A percentile compares a stretch with the other conserved stretches of the same genome.
phyloP scores from a whole-genome alignment of 768 basidiomycete species.

The Lactifluus subvellereus region DNA sequence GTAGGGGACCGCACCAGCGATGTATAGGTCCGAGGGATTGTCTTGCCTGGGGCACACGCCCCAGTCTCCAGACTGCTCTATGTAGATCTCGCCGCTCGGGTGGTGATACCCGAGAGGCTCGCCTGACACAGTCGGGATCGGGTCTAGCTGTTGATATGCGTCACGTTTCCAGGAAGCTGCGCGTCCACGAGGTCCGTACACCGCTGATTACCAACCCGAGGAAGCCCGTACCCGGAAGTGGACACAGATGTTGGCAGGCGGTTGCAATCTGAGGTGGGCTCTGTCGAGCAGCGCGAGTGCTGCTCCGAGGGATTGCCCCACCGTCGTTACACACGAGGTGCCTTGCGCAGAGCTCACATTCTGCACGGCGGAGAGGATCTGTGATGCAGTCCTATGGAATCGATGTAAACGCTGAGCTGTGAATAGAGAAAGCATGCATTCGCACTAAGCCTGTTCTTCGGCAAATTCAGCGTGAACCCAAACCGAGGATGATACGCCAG shows the following conservation, averaged over 20 bases:
- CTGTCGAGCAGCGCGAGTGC: slow-evolving; percentile 29
- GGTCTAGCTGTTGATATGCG: slow-evolving; percentile 36
- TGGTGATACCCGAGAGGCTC: slow-evolving; percentile 28
- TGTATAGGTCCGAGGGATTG: not conserved
- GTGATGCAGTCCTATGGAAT: slow-evolving; percentile 32
- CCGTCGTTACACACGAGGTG: slow-evolving; percentile 38
- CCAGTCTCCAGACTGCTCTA: slow-evolving; percentile 36
- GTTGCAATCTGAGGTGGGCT: slow-evolving; percentile 27
- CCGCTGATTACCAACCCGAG: slow-evolving; percentile 41
- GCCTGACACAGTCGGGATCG: slow-evolving; percentile 52
- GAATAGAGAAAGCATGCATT: not conserved
- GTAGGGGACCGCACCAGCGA: not conserved
- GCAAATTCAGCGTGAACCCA: slow-evolving; percentile 50
- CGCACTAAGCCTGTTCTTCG: slow-evolving; percentile 37
- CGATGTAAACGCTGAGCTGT: not conserved
- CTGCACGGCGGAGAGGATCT: slow-evolving; percentile 39
- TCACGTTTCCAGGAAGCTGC: slow-evolving; percentile 26
- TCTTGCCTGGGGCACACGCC: slow-evolving; percentile 38
- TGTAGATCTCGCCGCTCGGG: slow-evolving; percentile 49
- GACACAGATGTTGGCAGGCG: slow-evolving; percentile 30
- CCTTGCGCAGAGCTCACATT: slow-evolving; percentile 33
- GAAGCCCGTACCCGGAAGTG: slow-evolving; percentile 42
- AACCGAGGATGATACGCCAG: slow-evolving; percentile 29
- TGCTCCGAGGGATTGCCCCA: slow-evolving; percentile 34
- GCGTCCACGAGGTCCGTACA: slow-evolving; percentile 27